Conservation (phyloP, 1,139 yeast genomes). For the Kluyveromyces sp. region DNA sequence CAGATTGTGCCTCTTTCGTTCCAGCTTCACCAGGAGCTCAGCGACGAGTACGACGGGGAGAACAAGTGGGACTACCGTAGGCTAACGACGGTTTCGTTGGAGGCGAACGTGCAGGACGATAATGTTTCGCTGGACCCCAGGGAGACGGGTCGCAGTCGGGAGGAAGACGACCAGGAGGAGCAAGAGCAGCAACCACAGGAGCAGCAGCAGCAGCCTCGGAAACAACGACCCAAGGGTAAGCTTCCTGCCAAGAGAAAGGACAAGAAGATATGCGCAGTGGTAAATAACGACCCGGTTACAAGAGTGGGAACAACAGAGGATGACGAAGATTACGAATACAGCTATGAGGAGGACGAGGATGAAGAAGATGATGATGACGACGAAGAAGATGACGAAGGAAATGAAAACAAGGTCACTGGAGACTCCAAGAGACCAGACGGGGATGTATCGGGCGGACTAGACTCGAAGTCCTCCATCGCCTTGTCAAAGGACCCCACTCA, state of each 20-base stretch:
- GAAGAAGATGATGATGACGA: not conserved
- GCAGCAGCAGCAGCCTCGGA: constrained; percentile 3
- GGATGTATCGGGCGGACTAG: not conserved
- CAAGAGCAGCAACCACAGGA: constrained; percentile 1
- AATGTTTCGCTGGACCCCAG: constrained; percentile 15
- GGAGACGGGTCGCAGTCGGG: constrained; percentile 1
- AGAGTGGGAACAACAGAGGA: constrained; percentile 4
- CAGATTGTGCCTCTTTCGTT: constrained; percentile 88
- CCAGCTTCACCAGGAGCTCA: constrained; percentile 73
- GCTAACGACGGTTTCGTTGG: constrained; percentile 77
- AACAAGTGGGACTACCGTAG: constrained; percentile 90
- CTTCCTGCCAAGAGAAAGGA: constrained; percentile 6
- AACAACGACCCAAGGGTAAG: not conserved
- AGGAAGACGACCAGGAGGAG: constrained; percentile 11
- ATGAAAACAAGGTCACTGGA: too few relatives aligned
- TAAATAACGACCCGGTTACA: constrained; percentile 3
- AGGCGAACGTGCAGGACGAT: constrained; percentile 56
- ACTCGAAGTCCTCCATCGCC: constrained; percentile 2
- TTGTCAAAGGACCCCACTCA: constrained; percentile 12
- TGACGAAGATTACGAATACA: constrained; percentile 5
- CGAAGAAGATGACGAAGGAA: too few relatives aligned
- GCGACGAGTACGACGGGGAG: constrained; percentile 71
- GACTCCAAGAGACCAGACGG: too few relatives aligned
- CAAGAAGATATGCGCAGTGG: constrained; percentile 4
- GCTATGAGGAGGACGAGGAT: constrained; percentile 3